Base-by-base conservation (phyloP, 2,329 filamentous ascomycete species). In the Phoma sp. region DNA sequence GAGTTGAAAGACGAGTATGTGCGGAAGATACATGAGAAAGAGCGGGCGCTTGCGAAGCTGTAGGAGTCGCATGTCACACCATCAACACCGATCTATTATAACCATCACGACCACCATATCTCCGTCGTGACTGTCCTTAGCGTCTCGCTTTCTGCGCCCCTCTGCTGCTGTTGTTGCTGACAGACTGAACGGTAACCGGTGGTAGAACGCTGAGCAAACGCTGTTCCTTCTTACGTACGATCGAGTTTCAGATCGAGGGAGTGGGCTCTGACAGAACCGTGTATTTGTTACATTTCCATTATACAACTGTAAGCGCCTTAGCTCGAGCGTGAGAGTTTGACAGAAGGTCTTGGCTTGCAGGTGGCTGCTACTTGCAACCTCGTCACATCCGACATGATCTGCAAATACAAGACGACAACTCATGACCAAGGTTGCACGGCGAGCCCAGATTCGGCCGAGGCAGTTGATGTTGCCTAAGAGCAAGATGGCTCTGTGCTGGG, bases 1-100 rank as follows among this genome's bases (percentile, higher is more conserved):
- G 47, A 42, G 14, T 18, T 55, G 33, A 57, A 57, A 23, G 49
- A 53, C 7, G 45, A 48, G 33, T 48, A 49, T 23, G 47, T 47
- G n/a, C 42, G 15, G 21, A 42, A 14, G 7, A 40, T 46, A 34
- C 32, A 18, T 7, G 34, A 28, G 17, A 33, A 36, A 18, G 36
- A 42, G 25, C 36, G 20, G 12, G 10, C 33, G 2, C 12, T 42
- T 5, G 49, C 39, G 2, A 53, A 49, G 33, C 34, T 57, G 1
- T 47, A 37, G 23, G 23, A 25, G 23, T 25, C 23, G 5, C 23
- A n/a, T n/a, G n/a, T 25, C 23, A 25, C 23, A 25, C 23, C 23
- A 25, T 9, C 23, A 9, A 25, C 23, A 25, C 23, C 23, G 23
- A 25, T 25, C 23, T n/a, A n/a, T n/a, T n/a, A n/a, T n/a, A n/a